These are phyloP conservation scores for Biscogniauxia mediterranea DNA, from an alignment of 2,329 filamentous ascomycete genomes.

Conservation along the genomic window DNA sequence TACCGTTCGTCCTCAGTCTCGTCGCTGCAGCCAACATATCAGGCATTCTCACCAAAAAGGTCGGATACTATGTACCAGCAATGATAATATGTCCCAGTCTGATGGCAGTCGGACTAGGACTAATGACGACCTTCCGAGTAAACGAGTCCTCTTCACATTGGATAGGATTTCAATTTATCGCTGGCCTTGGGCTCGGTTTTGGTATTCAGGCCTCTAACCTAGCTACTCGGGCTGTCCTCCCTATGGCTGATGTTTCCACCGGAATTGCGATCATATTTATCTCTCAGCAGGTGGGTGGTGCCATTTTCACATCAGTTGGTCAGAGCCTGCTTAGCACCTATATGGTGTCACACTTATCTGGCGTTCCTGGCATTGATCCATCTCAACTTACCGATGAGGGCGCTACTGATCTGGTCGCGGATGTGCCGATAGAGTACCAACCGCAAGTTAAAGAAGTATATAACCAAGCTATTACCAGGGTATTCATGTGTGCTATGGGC, in stretches of 20 bases:
- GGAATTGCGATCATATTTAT: constrained; percentile 38
- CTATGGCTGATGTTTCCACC: constrained; percentile 28
- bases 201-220: constrained; percentile 42
- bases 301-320: constrained; percentile 50
- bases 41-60: constrained; percentile 28
- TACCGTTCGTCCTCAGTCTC: constrained; percentile 34
- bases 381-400: too few species aligned
- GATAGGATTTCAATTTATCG: constrained; percentile 44
- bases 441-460: too few species aligned
- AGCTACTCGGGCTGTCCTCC: constrained; percentile 40
- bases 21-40: constrained; percentile 29
- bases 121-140: constrained; percentile 39
- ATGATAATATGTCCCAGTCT: constrained; percentile 38
- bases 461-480: too few species aligned
- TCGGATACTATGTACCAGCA: constrained; percentile 39
- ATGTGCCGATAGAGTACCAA: too few species aligned
- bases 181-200: constrained; percentile 40
- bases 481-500: too few species aligned
- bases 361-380: too few species aligned
- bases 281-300: constrained; percentile 41
- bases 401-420: too few species aligned
- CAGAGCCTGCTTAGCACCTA: constrained; percentile 48
- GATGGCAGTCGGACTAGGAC: constrained; percentile 35
- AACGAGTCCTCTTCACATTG: constrained; percentile 33
- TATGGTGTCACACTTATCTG: too few species aligned